These are phyloP conservation scores for Phytophthora citrophthora DNA, from an alignment of 352 stramenopile species.

Conservation along the genomic window DNA sequence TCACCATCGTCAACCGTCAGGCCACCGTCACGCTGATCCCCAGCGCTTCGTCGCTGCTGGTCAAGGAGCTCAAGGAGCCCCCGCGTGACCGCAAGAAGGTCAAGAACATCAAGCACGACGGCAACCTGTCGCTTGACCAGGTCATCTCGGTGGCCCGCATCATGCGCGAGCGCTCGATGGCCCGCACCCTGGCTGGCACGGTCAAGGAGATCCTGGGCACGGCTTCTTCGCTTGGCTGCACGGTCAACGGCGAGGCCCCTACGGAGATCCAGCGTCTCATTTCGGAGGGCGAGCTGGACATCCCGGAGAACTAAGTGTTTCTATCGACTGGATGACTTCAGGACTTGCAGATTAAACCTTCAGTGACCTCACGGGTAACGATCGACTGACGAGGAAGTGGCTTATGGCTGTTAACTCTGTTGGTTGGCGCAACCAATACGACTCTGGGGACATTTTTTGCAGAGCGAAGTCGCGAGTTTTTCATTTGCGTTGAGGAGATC, in stretches of 20 bases:
- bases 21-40: conserved; percentile 98
- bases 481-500: conserved; percentile 8
- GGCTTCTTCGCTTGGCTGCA: conserved; percentile 98
- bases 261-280: conserved; percentile 97
- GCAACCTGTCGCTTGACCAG: conserved; percentile 99
- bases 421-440: conserved; percentile 35
- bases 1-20: conserved; percentile 99
- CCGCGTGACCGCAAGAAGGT: conserved; percentile 99
- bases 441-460: conserved; percentile 38
- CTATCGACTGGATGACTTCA: conserved; percentile 7
- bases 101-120: conserved; percentile 99
- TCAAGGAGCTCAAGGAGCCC: conserved; percentile 99
- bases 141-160: conserved; percentile 98
- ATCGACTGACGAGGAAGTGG: conserved; percentile 13
- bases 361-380: conserved; percentile 12
- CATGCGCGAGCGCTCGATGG: conserved; percentile 98
- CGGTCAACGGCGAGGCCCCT: conserved; percentile 98
- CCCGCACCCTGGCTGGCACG: conserved; percentile 94
- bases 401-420: conserved; percentile 8
- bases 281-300: conserved; percentile 97
- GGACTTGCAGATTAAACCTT: conserved; percentile 15
- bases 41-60: conserved; percentile 97
- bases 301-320: conserved; percentile 94
- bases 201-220: conserved; percentile 99
- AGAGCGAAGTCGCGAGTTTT: conserved; percentile 31